Conservation (phyloP, 202 grass and related monocot genomes). For the Panicum virgatum region DNA sequence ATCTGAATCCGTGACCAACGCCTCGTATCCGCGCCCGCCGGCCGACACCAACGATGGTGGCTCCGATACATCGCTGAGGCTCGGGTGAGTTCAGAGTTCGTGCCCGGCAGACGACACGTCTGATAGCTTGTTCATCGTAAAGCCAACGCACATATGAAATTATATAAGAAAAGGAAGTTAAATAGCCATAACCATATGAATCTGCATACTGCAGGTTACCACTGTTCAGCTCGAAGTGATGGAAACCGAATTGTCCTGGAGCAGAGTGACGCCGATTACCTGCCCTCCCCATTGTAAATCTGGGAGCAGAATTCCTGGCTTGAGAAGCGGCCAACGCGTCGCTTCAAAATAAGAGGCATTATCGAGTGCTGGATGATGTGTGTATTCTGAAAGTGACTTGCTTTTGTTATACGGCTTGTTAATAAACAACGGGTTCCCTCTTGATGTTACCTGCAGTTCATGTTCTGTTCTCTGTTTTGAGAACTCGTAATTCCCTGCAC, state of each 20-base stretch:
- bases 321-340: background rate
- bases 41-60: conserved; percentile 45
- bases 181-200: background rate
- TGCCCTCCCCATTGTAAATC: background rate
- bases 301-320: conserved; percentile 4
- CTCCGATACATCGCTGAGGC: conserved; percentile 66
- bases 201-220: conserved; percentile 39
- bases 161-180: background rate
- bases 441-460: conserved; percentile 1
- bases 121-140: background rate
- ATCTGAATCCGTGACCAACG: conserved; percentile 66
- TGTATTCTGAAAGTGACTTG: conserved; percentile 19
- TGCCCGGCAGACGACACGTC: background rate
- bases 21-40: conserved; percentile 31
- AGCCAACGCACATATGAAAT: background rate
- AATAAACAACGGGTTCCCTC: conserved; percentile 18
- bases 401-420: conserved; percentile 23
- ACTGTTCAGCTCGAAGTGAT: conserved; percentile 49
- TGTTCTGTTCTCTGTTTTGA: background rate
- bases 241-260: background rate
- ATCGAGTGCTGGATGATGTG: conserved; percentile 30
- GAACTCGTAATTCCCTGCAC: background rate
- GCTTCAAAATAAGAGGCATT: conserved; percentile 33
- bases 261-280: background rate
- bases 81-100: conserved; percentile 62